A percentile compares a stretch with the other conserved stretches of the same genome.
These are phyloP conservation scores for Elaeagnus macrophylla DNA, from an alignment of 306 rosid species.

Conservation along the genomic window DNA sequence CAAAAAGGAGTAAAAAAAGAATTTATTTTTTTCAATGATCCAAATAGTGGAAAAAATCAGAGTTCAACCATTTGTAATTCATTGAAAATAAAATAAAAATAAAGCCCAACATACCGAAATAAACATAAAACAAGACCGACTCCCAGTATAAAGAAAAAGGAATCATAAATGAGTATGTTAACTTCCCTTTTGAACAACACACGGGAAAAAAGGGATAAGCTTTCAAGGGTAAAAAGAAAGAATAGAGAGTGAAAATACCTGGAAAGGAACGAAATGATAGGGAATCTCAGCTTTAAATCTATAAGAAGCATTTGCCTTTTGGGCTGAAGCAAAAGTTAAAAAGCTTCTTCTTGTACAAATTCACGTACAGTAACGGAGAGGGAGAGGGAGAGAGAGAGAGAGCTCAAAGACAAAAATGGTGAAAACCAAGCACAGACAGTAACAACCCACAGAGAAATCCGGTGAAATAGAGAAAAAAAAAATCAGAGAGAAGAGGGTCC, in stretches of 20 bases:
- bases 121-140: constrained; percentile 25
- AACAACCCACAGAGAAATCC: neutral
- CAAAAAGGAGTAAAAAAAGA: constrained; percentile 13
- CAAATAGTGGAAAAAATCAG: constrained; percentile 38
- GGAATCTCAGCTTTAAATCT: constrained; percentile 40
- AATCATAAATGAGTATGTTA: constrained; percentile 3
- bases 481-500: too few relatives aligned
- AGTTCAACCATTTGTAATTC: constrained; percentile 42
- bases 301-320: constrained; percentile 39
- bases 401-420: constrained; percentile 6
- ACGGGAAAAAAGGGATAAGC: neutral
- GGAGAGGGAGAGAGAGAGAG: neutral
- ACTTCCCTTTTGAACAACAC: constrained; percentile 16
- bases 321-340: constrained; percentile 32
- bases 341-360: constrained; percentile 23
- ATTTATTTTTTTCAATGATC: constrained; percentile 4
- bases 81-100: neutral
- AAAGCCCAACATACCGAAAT: constrained; percentile 3
- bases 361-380: constrained; percentile 15
- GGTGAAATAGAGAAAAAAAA: neutral
- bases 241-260: constrained; percentile 33
- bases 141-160: constrained; percentile 17
- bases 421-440: constrained; percentile 19
- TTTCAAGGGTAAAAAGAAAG: neutral
- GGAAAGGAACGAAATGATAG: constrained; percentile 48